A percentile compares a stretch with the other conserved stretches of the same genome.
Evolutionary conservation across 2,329 filamentous ascomycete species (phyloP).

Genomic region (Fusarium continuum): DNA sequence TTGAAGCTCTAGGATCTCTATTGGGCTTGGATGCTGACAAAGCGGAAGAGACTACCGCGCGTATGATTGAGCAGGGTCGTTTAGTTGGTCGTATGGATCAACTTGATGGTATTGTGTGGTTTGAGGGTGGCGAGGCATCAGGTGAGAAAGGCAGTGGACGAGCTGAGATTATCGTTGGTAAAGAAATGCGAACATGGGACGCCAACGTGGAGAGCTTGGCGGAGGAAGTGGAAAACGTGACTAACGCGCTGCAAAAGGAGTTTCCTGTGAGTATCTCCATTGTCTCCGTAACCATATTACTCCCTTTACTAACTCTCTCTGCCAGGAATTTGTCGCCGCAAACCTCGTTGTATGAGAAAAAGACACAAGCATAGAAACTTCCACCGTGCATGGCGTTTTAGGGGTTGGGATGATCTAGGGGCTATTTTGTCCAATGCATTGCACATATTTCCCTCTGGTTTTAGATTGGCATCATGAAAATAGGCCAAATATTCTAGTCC

Average conservation of each 20-base stretch:
- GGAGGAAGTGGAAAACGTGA: slow-evolving; percentile 89
- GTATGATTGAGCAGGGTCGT: slow-evolving; percentile 95
- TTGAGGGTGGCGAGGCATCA: slow-evolving; percentile 77
- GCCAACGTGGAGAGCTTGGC: slow-evolving; percentile 84
- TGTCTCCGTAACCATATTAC: not conserved
- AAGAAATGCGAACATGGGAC: slow-evolving; percentile 87
- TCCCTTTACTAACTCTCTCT: slow-evolving; percentile 13
- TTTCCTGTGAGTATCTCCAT: slow-evolving; percentile 67
- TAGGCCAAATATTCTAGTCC: slow-evolving; percentile 49
- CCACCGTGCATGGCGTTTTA: slow-evolving; percentile 38
- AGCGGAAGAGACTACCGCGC: slow-evolving; percentile 89
- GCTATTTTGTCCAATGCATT: slow-evolving; percentile 30
- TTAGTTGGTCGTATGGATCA: slow-evolving; percentile 92
- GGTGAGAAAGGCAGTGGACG: slow-evolving; percentile 74
- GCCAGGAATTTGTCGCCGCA: slow-evolving; percentile 64
- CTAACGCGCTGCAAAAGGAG: slow-evolving; percentile 80
- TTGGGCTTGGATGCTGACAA: slow-evolving; percentile 81
- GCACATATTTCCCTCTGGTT: slow-evolving; percentile 29
- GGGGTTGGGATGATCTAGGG: slow-evolving; percentile 27
- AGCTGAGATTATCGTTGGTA: slow-evolving; percentile 69
- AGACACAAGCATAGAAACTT: slow-evolving; percentile 27
- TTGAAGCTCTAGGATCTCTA: slow-evolving; percentile 78
- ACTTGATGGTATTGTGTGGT: slow-evolving; percentile 87
- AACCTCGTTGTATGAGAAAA: slow-evolving; percentile 55
- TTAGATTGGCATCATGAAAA: slow-evolving; percentile 27